phyloP scores from a whole-genome alignment of 2,329 filamentous ascomycete species.

The Clonostachys solani region DNA sequence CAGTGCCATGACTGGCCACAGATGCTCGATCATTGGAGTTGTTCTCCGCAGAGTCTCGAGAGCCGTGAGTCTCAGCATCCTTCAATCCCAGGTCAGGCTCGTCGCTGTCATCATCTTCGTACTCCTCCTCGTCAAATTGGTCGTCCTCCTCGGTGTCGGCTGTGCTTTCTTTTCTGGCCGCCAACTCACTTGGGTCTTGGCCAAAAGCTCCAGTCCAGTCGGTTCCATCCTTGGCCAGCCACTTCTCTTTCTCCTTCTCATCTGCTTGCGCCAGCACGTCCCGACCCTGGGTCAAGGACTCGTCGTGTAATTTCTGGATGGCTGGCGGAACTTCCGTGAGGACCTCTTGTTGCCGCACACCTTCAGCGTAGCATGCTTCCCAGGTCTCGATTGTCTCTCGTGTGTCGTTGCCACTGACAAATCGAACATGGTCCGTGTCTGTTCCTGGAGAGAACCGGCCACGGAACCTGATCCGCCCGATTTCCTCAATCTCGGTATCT shows the following conservation, averaged over 20 bases:
- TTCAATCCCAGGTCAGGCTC: constrained; percentile 53
- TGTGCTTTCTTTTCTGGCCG: constrained; percentile 25
- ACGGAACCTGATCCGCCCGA: constrained; percentile 77
- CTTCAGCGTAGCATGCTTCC: constrained; percentile 88
- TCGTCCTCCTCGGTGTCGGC: constrained; percentile 32
- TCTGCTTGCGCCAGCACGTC: constrained; percentile 73
- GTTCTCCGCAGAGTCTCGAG: constrained; percentile 19
- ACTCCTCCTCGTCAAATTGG: constrained; percentile 27
- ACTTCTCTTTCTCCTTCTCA: constrained; percentile 69
- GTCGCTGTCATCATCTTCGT: constrained; percentile 24
- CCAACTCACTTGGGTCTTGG: constrained; percentile 57
- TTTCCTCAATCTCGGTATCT: constrained; percentile 71
- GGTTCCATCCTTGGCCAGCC: constrained; percentile 74
- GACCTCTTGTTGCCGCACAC: constrained; percentile 70
- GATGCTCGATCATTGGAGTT: constrained; percentile 23
- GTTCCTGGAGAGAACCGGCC: constrained; percentile 86
- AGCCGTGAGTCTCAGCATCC: constrained; percentile 36
- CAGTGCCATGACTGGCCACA: constrained; percentile 31
- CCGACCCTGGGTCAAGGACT: constrained; percentile 73
- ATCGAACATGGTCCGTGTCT: constrained; percentile 78
- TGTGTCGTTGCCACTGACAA: constrained; percentile 81
- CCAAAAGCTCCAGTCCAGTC: constrained; percentile 90
- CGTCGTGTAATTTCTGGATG: constrained; percentile 74
- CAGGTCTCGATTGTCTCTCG: constrained; percentile 93
- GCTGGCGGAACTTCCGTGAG: constrained; percentile 67